A percentile compares a stretch with the other conserved stretches of the same genome.
phyloP scores from a whole-genome alignment of 768 basidiomycete genomes.

The Leccinum ochraceum region DNA sequence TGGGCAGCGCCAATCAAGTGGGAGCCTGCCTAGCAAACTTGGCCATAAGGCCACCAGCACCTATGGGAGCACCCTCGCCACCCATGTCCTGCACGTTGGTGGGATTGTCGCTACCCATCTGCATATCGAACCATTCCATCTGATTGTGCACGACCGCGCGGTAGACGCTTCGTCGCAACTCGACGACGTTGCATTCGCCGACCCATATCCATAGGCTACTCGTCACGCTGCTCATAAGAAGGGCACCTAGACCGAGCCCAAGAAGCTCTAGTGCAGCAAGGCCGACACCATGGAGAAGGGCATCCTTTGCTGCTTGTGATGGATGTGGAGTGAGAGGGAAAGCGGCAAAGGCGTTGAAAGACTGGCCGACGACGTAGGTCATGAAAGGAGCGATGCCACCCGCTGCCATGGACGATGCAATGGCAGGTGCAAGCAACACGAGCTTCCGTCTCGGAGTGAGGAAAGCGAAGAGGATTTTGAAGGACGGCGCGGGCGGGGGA shows the following conservation, averaged over 20 bases:
- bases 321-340: slow-evolving; percentile 49
- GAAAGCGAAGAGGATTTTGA: no score
- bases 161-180: slow-evolving; percentile 70
- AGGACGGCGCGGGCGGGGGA: no score
- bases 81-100: slow-evolving; percentile 35
- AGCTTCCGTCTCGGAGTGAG: slow-evolving; percentile 43
- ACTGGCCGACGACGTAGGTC: slow-evolving; percentile 77
- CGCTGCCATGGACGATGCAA: slow-evolving; percentile 58
- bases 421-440: slow-evolving; percentile 61
- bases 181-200: slow-evolving; percentile 76
- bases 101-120: slow-evolving; percentile 60
- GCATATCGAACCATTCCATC: slow-evolving; percentile 90
- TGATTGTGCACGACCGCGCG: slow-evolving; percentile 63
- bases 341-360: slow-evolving; percentile 69
- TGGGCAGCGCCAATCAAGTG: no score
- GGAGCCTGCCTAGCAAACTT: no score
- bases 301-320: slow-evolving; percentile 44
- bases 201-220: slow-evolving; percentile 73
- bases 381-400: slow-evolving; percentile 83
- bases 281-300: slow-evolving; percentile 58
- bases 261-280: slow-evolving; percentile 65
- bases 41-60: no score
- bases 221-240: slow-evolving; percentile 73
- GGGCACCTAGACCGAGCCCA: slow-evolving; percentile 61
- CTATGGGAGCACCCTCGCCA: slow-evolving; percentile 41